Evolutionary conservation across 2,329 filamentous ascomycete genomes (phyloP).

Genomic region (Teratosphaeria nubilosa): DNA sequence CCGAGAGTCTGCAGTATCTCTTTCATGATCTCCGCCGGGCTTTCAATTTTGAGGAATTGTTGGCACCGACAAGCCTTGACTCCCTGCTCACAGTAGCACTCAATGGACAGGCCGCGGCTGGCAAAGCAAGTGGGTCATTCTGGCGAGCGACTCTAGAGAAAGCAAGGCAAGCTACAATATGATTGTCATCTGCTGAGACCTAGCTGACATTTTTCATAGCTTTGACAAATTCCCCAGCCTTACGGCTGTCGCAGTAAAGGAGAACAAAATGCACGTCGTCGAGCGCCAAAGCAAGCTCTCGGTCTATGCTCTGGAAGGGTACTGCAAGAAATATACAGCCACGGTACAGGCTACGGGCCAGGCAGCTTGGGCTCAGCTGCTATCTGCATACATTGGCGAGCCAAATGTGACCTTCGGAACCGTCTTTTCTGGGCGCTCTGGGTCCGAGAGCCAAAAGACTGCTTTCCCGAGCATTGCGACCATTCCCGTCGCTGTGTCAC

Average conservation of each 20-base stretch:
- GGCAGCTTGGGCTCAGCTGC: constrained; percentile 64
- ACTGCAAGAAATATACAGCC: constrained; percentile 50
- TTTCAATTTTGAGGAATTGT: constrained; percentile 25
- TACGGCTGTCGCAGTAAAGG: constrained; percentile 46
- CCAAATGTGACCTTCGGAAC: constrained; percentile 64
- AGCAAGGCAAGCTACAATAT: constrained; percentile 5
- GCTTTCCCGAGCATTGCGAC: constrained; percentile 76
- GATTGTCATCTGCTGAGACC: background rate
- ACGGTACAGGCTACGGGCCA: constrained; percentile 68
- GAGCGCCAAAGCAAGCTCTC: constrained; percentile 31
- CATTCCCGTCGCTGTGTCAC: constrained; percentile 57
- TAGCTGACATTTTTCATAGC: constrained; percentile 2
- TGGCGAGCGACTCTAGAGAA: constrained; percentile 3
- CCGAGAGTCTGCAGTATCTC: constrained; percentile 57
- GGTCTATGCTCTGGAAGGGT: constrained; percentile 41
- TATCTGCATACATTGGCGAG: constrained; percentile 71
- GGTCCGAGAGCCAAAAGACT: constrained; percentile 47
- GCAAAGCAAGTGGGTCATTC: constrained; percentile 2
- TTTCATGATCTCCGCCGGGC: constrained; percentile 47
- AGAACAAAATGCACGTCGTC: constrained; percentile 26
- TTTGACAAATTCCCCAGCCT: constrained; percentile 68
- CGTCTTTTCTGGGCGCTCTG: constrained; percentile 64
- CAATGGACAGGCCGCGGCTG: background rate
- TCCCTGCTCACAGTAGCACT: constrained; percentile 26
- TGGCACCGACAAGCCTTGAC: constrained; percentile 28